Percentiles rank a stretch among this genome's conserved stretches.
These are phyloP conservation scores for Penicillium sp. DNA, from an alignment of 2,329 filamentous ascomycete genomes.

Conservation along the genomic window DNA sequence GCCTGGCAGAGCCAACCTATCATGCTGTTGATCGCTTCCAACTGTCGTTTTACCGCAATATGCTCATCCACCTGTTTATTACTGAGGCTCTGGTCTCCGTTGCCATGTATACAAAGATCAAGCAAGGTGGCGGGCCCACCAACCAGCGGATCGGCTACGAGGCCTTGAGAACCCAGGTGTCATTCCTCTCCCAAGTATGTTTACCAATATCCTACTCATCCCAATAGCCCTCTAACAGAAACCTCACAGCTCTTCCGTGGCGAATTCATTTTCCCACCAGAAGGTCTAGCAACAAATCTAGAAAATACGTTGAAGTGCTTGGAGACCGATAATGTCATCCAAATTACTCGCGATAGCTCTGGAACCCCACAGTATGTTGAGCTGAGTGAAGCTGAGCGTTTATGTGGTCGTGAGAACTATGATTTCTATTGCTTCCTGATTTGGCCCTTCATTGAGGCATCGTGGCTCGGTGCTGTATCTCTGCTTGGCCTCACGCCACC, in stretches of 20 bases:
- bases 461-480: conserved; percentile 86
- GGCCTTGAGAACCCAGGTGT: conserved; percentile 74
- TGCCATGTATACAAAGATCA: conserved; percentile 86
- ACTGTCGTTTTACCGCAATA: conserved; percentile 96
- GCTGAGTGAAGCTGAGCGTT: conserved; percentile 72
- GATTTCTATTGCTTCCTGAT: conserved; percentile 99
- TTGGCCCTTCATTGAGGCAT: conserved; percentile 96
- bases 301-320: conserved; percentile 75
- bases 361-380: conserved; percentile 66
- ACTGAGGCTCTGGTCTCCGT: conserved; percentile 87
- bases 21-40: conserved; percentile 96
- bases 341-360: conserved; percentile 58
- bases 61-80: conserved; percentile 98
- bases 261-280: conserved; percentile 94
- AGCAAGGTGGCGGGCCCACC: conserved; percentile 80
- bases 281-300: conserved; percentile 77
- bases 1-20: conserved; percentile 85
- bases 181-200: conserved; percentile 73
- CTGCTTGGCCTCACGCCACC: conserved; percentile 85
- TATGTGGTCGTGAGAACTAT: conserved; percentile 84
- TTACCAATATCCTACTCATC: neutral
- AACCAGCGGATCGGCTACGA: conserved; percentile 76
- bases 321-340: conserved; percentile 75
- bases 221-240: conserved; percentile 8
- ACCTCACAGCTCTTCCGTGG: conserved; percentile 73